These are phyloP conservation scores for Metschnikowia picachoensis DNA, from an alignment of 805 yeast genomes.

Conservation along the genomic window DNA sequence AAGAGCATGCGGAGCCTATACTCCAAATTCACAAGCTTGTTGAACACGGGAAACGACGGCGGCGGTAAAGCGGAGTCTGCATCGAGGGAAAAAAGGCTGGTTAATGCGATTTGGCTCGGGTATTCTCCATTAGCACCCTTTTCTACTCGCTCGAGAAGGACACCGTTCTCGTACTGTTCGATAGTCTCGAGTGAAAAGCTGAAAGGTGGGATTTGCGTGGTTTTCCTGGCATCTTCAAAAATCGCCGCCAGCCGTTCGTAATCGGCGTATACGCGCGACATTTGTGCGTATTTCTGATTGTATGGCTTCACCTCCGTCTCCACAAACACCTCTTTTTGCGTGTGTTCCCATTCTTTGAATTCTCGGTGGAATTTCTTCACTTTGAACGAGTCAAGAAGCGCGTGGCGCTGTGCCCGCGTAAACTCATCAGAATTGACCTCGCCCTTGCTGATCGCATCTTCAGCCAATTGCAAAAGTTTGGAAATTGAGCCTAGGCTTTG, in stretches of 20 bases:
- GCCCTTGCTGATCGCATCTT: not conserved
- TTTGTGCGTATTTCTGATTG: constrained; percentile 28
- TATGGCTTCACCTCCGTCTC: constrained; percentile 24
- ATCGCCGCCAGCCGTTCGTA: constrained; percentile 21
- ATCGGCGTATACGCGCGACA: constrained; percentile 26
- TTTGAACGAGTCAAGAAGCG: constrained; percentile 31
- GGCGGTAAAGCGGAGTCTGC: constrained; percentile 21
- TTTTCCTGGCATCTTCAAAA: constrained; percentile 22
- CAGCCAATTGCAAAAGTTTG: constrained; percentile 7
- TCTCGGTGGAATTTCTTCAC: constrained; percentile 29
- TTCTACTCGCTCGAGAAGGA: constrained; percentile 15
- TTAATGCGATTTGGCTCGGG: constrained; percentile 4
- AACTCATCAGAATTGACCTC: not conserved
- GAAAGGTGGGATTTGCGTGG: constrained; percentile 27
- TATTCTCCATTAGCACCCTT: constrained; percentile 10
- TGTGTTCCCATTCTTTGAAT: constrained; percentile 28
- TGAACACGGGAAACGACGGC: constrained; percentile 28
- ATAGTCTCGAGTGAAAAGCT: constrained; percentile 28
- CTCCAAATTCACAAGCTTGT: constrained; percentile 31
- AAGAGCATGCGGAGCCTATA: constrained; percentile 28
- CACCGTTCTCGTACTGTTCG: constrained; percentile 21
- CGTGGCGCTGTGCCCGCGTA: constrained; percentile 1
- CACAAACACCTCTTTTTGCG: constrained; percentile 18
- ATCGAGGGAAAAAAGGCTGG: constrained; percentile 28
- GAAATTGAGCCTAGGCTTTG: constrained; percentile 9